Evolutionary conservation across 805 yeast species (phyloP), one percentile per base, ranked within the genome.

Genomic region (Peterozyma xylosa): DNA sequence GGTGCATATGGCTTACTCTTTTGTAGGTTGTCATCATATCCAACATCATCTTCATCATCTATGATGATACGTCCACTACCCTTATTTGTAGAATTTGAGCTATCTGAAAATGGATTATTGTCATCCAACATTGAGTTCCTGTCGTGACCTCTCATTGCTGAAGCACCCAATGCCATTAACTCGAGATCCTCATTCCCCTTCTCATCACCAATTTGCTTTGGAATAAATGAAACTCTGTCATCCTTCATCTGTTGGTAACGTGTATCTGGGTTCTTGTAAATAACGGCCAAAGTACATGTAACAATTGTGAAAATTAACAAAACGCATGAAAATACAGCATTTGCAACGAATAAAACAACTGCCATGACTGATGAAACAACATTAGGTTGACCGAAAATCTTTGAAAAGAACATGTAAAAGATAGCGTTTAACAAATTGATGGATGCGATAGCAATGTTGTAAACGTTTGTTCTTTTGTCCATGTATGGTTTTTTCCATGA

Each of bases 201-300:
- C 51, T 60, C 57, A 37, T 61, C 63, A 32, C 62, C 62, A 45
- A 69, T 80, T 45, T 71, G 70, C 55, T 82, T 73, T 49, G 90
- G 90, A 58, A 93, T 86, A 62, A 93, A 93, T n/a, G 96, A 86
- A 42, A 86, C 93, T 60, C 99, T 79, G 59, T 93, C 99, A 63
- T 93, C 99, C 54, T 84, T 85, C 84, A 91, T 85, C 49, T 96
- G 98, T 67, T 88, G 91, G 68, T 93, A 93, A 54, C 96, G 77
- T 9, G 91, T 79, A 64, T 93, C 99, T 42, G 99, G 98, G 62
- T 93, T 89, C 71, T 85, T 88, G 62, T 85, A 82, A 30, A 90
- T 52, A 54, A 93, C 63, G 0, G 96, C 96, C 63, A 88, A 68
- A 5, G 81, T 69, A 67, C 98, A 90, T 1, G 96, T 86, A 34